Evolutionary conservation across 495 filamentous ascomycete species (phyloP), one percentile per base, ranked within the genome.

Genomic region (Penicillium soppii): DNA sequence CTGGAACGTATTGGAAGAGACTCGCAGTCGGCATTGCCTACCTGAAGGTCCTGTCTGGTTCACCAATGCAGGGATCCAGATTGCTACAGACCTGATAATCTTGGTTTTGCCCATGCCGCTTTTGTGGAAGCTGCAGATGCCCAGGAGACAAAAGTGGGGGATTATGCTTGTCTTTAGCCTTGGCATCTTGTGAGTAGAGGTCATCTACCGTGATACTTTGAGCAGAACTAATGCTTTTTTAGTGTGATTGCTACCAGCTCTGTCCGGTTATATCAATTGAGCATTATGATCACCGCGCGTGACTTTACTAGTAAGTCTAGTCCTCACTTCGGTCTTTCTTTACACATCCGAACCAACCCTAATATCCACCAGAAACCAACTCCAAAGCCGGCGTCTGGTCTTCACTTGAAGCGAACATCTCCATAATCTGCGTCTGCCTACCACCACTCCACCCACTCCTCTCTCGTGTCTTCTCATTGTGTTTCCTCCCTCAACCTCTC

Each of bases 401-500:
- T 21, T 84, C 83, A 23, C 79, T 96, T 41, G 91, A 96, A 70
- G 83, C 88, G 60, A 90, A 92, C 61, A 72, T 79, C 9, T 83
- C 89, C 36, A 92, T 95, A 51, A 83, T 91, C 52, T 92, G 89
- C 57, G 88, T 86, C 40, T 92, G 89, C 58, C 82, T 95, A 12
- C 89, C 90, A 7, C 87, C 84, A 0, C 70, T 96, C 30, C 90
- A 92, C 53, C 91, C 91, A 7, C 72, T 96, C 29, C 72, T 90
- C 43, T 82, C 85, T 17, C 80, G 80, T n/a, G 77, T 90, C 46
- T 75, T 91, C 43, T 90, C 91, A 39, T 63, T 30, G 38, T 67
- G 35, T 52, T 66, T 61, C 59, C 52, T 54, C 39, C 44, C 62
- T 4, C 47, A 41, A 29, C 58, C 61, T 21, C 19, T 62, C 0